phyloP scores from a whole-genome alignment of 2,329 filamentous ascomycete genomes.

The Aspergillus fructus region DNA sequence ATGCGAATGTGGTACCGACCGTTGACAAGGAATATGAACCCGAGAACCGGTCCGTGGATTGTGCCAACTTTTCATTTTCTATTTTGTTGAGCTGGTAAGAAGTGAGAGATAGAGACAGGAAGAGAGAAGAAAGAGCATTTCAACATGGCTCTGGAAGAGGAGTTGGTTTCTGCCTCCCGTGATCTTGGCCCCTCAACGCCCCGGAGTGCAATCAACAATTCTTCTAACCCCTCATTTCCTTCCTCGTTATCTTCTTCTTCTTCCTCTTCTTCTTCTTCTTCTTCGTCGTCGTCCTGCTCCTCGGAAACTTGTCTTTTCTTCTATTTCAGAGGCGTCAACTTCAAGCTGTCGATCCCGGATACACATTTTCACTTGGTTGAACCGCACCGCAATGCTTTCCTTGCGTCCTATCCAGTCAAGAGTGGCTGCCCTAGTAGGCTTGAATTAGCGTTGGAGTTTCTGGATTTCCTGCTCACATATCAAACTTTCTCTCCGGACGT shows the following conservation, averaged over 20 bases:
- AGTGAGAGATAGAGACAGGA: neutral
- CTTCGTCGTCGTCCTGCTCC: neutral
- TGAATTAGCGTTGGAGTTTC: conserved; percentile 11
- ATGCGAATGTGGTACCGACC: conserved; percentile 1
- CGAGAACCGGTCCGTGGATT: neutral
- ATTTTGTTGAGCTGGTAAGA: neutral
- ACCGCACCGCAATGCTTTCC: conserved; percentile 9
- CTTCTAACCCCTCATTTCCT: neutral
- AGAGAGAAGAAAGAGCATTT: neutral
- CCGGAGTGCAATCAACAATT: neutral
- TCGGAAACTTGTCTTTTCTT: conserved; percentile 6
- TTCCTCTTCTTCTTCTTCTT: conserved; percentile 3
- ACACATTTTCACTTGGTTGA: conserved; percentile 2
- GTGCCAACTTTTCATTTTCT: neutral
- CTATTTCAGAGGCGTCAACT: neutral
- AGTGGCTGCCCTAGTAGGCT: neutral
- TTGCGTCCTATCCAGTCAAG: neutral
- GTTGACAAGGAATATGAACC: neutral
- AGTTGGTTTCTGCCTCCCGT: conserved; percentile 1
- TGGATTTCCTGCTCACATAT: conserved; percentile 12
- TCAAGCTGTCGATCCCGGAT: conserved; percentile 8
- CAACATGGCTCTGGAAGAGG: conserved; percentile 12
- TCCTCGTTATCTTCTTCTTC: neutral
- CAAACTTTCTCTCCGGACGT: neutral
- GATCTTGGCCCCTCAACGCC: conserved; percentile 7